Evolutionary conservation across 1,139 yeast species (phyloP).

Genomic region (Protomyces inouyei): DNA sequence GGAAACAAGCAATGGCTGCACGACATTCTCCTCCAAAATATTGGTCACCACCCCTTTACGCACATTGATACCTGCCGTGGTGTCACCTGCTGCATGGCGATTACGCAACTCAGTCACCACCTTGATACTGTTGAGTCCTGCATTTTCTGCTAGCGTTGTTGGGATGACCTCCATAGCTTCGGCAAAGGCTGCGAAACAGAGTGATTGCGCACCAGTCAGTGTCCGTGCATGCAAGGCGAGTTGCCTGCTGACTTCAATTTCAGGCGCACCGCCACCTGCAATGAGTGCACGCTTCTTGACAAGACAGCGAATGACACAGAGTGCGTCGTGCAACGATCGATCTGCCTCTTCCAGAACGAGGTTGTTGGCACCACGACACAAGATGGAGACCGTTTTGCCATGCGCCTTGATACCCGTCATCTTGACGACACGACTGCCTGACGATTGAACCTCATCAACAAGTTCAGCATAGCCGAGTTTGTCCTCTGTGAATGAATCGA

Average conservation of each 20-base stretch:
- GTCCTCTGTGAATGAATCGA: constrained; percentile 87
- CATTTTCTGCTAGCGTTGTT: constrained; percentile 94
- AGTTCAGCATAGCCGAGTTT: constrained; percentile 87
- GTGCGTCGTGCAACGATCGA: constrained; percentile 92
- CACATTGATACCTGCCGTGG: constrained; percentile 91
- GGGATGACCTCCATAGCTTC: constrained; percentile 94
- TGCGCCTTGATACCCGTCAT: constrained; percentile 73
- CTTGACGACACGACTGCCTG: constrained; percentile 88
- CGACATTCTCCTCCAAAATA: constrained; percentile 86
- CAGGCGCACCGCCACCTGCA: constrained; percentile 99
- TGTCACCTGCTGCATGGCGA: constrained; percentile 86
- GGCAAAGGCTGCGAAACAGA: constrained; percentile 94
- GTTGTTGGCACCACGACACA: constrained; percentile 91
- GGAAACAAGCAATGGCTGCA: constrained; percentile 92
- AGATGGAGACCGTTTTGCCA: constrained; percentile 78
- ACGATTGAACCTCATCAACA: constrained; percentile 85
- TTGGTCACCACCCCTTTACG: constrained; percentile 91
- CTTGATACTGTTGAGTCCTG: constrained; percentile 90
- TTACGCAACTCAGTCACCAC: constrained; percentile 92
- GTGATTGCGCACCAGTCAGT: constrained; percentile 84
- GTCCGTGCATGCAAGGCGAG: constrained; percentile 71
- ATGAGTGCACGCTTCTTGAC: constrained; percentile 91
- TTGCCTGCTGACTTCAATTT: constrained; percentile 82
- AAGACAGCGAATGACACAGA: constrained; percentile 91
- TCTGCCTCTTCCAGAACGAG: constrained; percentile 92